These are phyloP conservation scores for Albifimbria verrucaria DNA, from an alignment of 2,329 filamentous ascomycete genomes.

Conservation along the genomic window DNA sequence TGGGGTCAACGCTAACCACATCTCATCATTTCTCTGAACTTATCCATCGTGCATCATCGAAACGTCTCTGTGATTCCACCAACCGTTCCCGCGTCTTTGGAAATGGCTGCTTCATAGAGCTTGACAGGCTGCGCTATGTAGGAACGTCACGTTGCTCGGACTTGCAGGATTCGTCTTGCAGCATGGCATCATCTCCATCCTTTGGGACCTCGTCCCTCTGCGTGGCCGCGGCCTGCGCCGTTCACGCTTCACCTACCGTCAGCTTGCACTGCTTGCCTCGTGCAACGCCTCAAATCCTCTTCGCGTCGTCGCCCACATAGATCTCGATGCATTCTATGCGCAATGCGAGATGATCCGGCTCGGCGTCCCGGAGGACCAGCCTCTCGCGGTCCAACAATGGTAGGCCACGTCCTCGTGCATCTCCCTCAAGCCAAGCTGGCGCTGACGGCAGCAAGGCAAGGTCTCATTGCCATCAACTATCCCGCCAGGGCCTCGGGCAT, in stretches of 20 bases:
- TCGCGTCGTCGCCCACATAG: conserved; percentile 84
- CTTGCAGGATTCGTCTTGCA: not conserved
- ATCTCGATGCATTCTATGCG: conserved; percentile 96
- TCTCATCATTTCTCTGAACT: too few relatives aligned
- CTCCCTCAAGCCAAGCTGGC: conserved; percentile 10
- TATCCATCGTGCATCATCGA: too few relatives aligned
- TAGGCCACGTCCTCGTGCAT: conserved; percentile 28
- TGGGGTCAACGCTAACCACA: too few relatives aligned
- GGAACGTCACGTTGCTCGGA: not conserved
- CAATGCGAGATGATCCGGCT: conserved; percentile 94
- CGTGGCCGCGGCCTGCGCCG: conserved; percentile 25
- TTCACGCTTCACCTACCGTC: conserved; percentile 81
- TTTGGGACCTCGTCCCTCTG: conserved; percentile 22
- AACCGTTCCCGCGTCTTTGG: too few relatives aligned
- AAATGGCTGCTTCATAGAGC: not conserved
- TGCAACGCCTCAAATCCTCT: conserved; percentile 73
- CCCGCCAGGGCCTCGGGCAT: conserved; percentile 80
- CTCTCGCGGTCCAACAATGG: conserved; percentile 94
- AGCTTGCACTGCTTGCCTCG: conserved; percentile 72
- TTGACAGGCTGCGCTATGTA: not conserved
- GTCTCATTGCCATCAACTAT: conserved; percentile 95
- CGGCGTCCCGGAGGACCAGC: conserved; percentile 67
- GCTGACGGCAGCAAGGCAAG: conserved; percentile 57
- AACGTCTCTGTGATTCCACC: too few relatives aligned
- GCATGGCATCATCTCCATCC: conserved; percentile 19